phyloP scores from a whole-genome alignment of 148 eudicot genomes.

The Fallopia convolvulus region DNA sequence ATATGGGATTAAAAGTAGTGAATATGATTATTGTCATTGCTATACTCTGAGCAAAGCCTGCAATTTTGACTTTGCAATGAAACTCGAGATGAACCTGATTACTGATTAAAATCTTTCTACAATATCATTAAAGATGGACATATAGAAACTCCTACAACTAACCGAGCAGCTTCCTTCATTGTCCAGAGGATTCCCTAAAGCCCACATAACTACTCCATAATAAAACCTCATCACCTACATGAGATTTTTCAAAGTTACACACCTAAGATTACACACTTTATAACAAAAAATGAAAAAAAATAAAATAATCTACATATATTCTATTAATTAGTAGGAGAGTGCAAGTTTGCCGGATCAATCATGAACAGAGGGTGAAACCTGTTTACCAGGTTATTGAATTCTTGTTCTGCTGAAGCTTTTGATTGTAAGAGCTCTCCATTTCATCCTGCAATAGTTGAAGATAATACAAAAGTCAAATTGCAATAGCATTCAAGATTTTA shows the following conservation, averaged over 20 bases:
- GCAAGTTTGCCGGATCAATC: not conserved
- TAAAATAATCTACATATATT: too few species aligned
- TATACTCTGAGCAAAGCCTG: too few species aligned
- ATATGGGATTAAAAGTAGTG: too few species aligned
- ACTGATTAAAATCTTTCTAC: not conserved
- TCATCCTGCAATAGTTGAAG: constrained; percentile 45
- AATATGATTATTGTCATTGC: too few species aligned
- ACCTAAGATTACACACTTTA: not conserved
- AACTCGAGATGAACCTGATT: not conserved
- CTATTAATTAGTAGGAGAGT: too few species aligned
- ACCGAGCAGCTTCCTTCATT: not conserved
- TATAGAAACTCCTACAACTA: too few species aligned
- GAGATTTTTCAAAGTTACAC: not conserved
- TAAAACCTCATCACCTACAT: not conserved
- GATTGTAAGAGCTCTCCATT: constrained; percentile 44
- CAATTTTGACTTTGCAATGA: too few species aligned
- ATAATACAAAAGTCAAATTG: not conserved
- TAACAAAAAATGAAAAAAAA: not conserved
- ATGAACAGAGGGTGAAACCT: not conserved
- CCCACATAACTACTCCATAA: too few species aligned
- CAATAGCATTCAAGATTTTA: not conserved
- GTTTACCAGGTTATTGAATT: constrained; percentile 49
- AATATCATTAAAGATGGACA: not conserved
- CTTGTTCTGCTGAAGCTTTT: constrained; percentile 51
- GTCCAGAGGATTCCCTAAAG: too few species aligned